These are phyloP conservation scores for Lasiodiplodia gonubiensis DNA, from an alignment of 2,329 filamentous ascomycete genomes.

Conservation along the genomic window DNA sequence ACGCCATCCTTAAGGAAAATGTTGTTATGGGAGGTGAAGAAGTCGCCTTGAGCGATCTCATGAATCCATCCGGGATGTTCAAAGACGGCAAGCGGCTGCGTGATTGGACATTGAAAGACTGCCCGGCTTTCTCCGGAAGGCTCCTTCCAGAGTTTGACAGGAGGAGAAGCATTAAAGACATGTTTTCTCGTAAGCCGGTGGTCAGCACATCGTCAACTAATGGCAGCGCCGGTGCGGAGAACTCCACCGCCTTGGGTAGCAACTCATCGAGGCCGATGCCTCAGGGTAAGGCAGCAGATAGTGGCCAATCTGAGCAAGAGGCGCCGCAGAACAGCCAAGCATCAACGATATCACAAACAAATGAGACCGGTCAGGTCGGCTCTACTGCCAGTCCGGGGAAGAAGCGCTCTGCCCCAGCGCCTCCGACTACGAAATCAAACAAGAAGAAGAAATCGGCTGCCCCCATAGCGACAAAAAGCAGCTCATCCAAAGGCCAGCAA, in stretches of 20 bases:
- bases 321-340: neutral
- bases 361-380: neutral
- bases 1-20: slow-evolving; percentile 70
- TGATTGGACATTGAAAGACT: slow-evolving; percentile 70
- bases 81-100: slow-evolving; percentile 66
- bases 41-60: slow-evolving; percentile 68
- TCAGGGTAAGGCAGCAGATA: neutral
- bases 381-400: slow-evolving; percentile 28
- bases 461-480: neutral
- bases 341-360: neutral
- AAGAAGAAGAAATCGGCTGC: slow-evolving; percentile 8
- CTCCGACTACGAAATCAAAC: slow-evolving; percentile 32
- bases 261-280: neutral
- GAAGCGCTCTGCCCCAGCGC: slow-evolving; percentile 39
- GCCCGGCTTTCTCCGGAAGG: slow-evolving; percentile 77
- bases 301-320: neutral
- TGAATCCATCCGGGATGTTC: slow-evolving; percentile 80
- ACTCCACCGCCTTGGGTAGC: neutral
- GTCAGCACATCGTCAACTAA: slow-evolving; percentile 14
- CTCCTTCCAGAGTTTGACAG: slow-evolving; percentile 87
- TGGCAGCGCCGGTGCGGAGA: neutral
- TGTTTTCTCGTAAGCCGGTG: slow-evolving; percentile 68
- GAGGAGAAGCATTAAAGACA: slow-evolving; percentile 85
- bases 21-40: slow-evolving; percentile 60
- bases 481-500: slow-evolving; percentile 23